These are phyloP conservation scores for Knoxia roxburghii DNA, from an alignment of 257 asterid species.

Conservation along the genomic window DNA sequence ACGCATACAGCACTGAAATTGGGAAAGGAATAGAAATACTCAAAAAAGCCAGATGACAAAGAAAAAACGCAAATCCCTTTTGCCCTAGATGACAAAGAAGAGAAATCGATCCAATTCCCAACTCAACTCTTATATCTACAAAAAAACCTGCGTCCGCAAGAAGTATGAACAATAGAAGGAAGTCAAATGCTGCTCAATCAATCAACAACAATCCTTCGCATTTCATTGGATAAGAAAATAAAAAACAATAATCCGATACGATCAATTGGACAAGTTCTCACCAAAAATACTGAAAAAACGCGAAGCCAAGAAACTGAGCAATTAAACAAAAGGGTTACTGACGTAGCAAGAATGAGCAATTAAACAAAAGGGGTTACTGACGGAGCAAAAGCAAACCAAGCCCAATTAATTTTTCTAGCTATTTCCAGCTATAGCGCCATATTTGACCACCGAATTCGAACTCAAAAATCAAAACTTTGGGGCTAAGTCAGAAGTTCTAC, in stretches of 20 bases:
- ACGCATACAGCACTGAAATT: background rate
- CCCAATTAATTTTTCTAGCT: slow-evolving; percentile 1
- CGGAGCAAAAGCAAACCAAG: background rate
- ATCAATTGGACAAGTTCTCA: background rate
- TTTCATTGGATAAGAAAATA: background rate
- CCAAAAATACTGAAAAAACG: background rate
- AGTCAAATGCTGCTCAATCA: background rate
- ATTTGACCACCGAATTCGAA: background rate
- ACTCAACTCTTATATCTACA: background rate
- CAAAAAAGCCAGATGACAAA: background rate
- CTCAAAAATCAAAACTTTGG: slow-evolving; percentile 13
- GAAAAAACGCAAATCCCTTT: background rate
- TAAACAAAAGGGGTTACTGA: background rate
- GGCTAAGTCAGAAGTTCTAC: slow-evolving; percentile 1
- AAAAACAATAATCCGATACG: slow-evolving; percentile 2
- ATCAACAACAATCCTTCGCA: slow-evolving; percentile 1
- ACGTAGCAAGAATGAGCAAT: background rate
- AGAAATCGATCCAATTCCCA: slow-evolving; percentile 6
- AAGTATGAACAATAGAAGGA: background rate
- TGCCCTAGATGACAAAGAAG: background rate
- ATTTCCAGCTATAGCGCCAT: background rate
- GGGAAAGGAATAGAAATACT: slow-evolving; percentile 2
- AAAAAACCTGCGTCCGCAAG: background rate
- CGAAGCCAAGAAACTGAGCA: background rate
- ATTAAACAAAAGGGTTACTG: background rate